A percentile compares a stretch with the other conserved stretches of the same genome.
These are phyloP conservation scores for Aspergillus oerlinghausenensis DNA, from an alignment of 2,329 filamentous ascomycete species.

Conservation along the genomic window DNA sequence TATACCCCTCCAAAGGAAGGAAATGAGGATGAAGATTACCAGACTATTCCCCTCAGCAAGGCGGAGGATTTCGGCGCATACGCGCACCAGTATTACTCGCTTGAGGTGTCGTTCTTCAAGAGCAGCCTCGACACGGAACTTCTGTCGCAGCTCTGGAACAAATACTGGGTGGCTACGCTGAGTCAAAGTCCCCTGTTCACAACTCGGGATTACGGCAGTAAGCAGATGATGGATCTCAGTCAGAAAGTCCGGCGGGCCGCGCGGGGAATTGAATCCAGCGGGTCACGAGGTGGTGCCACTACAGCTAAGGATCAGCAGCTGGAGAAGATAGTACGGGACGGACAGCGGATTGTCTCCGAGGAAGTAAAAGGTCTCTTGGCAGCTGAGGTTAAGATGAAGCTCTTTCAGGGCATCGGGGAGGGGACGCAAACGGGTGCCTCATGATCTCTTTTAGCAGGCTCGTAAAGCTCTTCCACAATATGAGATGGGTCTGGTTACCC, in stretches of 20 bases:
- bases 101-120: conserved; percentile 93
- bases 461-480: background rate
- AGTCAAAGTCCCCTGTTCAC: conserved; percentile 86
- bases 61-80: conserved; percentile 95
- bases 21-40: conserved; percentile 43
- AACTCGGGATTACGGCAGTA: conserved; percentile 88
- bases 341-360: conserved; percentile 54
- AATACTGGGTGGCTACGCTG: conserved; percentile 91
- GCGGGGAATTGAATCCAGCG: conserved; percentile 32
- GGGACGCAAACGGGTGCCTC: conserved; percentile 9
- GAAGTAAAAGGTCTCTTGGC: conserved; percentile 46
- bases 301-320: conserved; percentile 42
- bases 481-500: background rate
- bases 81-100: conserved; percentile 80
- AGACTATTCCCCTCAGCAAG: conserved; percentile 78
- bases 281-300: conserved; percentile 24
- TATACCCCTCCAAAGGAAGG: conserved; percentile 56
- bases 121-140: conserved; percentile 83
- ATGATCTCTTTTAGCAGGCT: conserved; percentile 1
- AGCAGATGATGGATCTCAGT: conserved; percentile 84
- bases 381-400: conserved; percentile 48
- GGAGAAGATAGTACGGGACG: conserved; percentile 52
- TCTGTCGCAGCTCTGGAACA: conserved; percentile 90
- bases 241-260: conserved; percentile 71
- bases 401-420: conserved; percentile 44